Conservation (phyloP, 768 basidiomycete species). For the Ephemerocybe angulata region DNA sequence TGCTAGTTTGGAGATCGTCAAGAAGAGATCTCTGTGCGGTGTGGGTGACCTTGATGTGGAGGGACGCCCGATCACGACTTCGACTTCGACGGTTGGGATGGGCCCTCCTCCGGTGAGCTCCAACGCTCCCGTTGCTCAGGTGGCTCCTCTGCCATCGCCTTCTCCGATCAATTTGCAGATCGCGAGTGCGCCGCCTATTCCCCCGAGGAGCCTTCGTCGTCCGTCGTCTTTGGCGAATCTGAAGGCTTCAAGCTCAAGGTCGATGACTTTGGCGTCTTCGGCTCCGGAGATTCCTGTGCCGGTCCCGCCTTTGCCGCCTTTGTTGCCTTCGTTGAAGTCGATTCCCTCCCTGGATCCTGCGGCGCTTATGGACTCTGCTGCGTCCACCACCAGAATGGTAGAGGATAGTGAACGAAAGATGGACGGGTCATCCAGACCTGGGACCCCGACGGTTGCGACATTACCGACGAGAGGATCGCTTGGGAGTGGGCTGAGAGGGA, state of each 20-base stretch:
- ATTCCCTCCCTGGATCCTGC: no score
- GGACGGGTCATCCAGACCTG: no score
- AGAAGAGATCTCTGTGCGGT: neutral
- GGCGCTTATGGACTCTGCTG: no score
- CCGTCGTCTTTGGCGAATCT: conserved; percentile 18
- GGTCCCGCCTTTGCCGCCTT: conserved; percentile 8
- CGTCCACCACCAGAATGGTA: neutral
- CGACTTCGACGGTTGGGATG: neutral
- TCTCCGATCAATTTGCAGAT: conserved; percentile 5
- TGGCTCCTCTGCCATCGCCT: neutral
- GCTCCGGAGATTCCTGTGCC: conserved; percentile 5
- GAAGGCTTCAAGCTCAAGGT: conserved; percentile 3
- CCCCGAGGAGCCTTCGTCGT: conserved; percentile 6
- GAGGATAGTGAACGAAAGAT: neutral
- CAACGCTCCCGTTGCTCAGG: neutral
- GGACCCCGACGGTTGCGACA: no score
- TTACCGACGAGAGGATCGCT: no score
- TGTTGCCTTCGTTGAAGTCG: neutral
- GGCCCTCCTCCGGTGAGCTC: neutral
- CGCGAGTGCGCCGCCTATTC: neutral
- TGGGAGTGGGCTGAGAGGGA: no score
- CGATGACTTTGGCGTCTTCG: conserved; percentile 4
- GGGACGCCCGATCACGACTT: neutral
- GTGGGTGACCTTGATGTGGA: neutral
- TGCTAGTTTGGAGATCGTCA: neutral